Percentiles rank a stretch among this genome's conserved stretches.
These are phyloP conservation scores for Sindora glabra DNA, from an alignment of 306 rosid species.

Conservation along the genomic window DNA sequence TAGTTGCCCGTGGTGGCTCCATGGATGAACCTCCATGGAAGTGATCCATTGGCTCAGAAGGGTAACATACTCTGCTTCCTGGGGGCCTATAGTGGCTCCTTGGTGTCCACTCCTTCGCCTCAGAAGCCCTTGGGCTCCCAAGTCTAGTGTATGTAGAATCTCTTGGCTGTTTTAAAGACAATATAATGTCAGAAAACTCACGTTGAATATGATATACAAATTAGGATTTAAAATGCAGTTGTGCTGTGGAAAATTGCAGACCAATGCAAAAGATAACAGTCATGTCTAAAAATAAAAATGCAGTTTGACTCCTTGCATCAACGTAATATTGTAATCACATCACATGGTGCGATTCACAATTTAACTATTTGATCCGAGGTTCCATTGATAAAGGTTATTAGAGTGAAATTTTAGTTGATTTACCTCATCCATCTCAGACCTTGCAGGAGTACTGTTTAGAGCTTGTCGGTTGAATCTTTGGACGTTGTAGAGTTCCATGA, in stretches of 20 bases:
- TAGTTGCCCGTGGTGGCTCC: constrained; percentile 71
- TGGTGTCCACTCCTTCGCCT: constrained; percentile 41
- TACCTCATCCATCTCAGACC: constrained; percentile 92
- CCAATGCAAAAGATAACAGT: too few species aligned
- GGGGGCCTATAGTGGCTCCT: constrained; percentile 45
- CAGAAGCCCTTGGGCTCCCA: constrained; percentile 47
- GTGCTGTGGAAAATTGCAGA: too few species aligned
- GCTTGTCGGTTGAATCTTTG: constrained; percentile 71
- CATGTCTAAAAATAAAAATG: too few species aligned
- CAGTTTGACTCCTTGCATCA: too few species aligned
- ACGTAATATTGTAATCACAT: too few species aligned
- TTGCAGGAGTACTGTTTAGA: constrained; percentile 64
- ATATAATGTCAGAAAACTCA: not conserved
- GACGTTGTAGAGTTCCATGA: constrained; percentile 86
- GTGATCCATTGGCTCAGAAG: constrained; percentile 39
- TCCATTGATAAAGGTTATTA: too few species aligned
- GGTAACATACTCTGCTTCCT: constrained; percentile 35
- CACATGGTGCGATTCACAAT: too few species aligned
- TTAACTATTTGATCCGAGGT: too few species aligned
- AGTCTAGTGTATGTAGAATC: constrained; percentile 51
- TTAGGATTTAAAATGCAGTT: too few species aligned
- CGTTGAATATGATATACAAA: too few species aligned
- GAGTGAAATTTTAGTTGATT: too few species aligned
- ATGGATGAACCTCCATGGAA: too few species aligned
- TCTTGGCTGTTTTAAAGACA: constrained; percentile 30